Percentiles rank a stretch among this genome's conserved stretches.
Conservation (phyloP, 176 grass and related monocot species). For the Lolium rigidum region DNA sequence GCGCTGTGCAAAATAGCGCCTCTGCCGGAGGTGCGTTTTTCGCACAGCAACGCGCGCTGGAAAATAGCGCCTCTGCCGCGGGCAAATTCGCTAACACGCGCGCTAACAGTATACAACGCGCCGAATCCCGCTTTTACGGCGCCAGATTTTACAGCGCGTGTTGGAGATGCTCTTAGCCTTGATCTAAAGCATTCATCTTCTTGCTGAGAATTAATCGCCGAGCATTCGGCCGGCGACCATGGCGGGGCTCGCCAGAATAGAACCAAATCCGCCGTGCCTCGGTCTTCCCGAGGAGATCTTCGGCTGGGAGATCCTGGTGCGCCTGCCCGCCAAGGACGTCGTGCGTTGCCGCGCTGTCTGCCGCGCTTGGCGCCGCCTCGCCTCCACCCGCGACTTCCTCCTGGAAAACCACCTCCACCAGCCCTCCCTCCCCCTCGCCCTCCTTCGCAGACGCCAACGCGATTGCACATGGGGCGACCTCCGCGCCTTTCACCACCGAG, state of each 20-base stretch:
- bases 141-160: no score
- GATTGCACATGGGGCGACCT: not conserved
- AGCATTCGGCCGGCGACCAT: not conserved
- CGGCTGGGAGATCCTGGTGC: not conserved
- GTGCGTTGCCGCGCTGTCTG: not conserved
- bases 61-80: no score
- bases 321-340: not conserved
- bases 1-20: no score
- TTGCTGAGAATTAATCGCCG: not conserved
- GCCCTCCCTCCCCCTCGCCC: not conserved
- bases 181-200: no score
- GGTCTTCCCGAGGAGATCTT: slow-evolving; percentile 1
- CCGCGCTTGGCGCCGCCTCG: not conserved
- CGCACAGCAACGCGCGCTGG: no score
- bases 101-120: no score
- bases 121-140: no score
- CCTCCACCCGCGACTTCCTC: slow-evolving; percentile 3
- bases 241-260: not conserved
- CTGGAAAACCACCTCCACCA: not conserved
- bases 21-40: no score
- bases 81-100: no score
- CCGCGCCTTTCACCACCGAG: not conserved
- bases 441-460: not conserved
- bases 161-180: no score
- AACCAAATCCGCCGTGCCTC: not conserved